Base-by-base conservation (phyloP, 2,329 filamentous ascomycete species). In the Penicillium freii region DNA sequence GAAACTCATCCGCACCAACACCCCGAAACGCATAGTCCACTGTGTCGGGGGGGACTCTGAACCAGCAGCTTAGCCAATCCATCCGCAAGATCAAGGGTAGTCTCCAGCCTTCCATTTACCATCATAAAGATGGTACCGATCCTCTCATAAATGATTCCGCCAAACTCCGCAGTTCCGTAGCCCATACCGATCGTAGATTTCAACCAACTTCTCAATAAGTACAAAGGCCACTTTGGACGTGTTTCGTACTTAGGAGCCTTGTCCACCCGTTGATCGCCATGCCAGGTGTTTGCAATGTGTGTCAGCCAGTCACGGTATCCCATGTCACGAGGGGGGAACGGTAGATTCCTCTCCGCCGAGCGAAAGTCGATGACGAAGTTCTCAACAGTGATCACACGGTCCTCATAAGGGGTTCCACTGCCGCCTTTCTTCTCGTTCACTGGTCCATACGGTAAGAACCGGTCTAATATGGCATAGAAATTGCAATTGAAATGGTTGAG, bases 151-250 rank as follows among this genome's bases (percentile, higher is more conserved):
- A 33, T 11, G 2, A 4, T 0, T 23, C 4, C 13, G 13, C 19
- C 44, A 31, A 23, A 5, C 23, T 23, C 23, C 23, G 23, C 23
- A 23, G 23, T 23, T 23, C 23, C 23, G 23, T 23, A 5, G 23
- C 23, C 1, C 4, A 23, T 5, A 23, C 23, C 5, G 23, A 3
- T 23, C 4, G 23, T 23, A 23, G 23, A 23, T 23, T 23, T 23
- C 27, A 45, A 5, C 11, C 6, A 31, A 1, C 1, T 0, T 31
- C 1, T 15, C 27, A 31, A 33, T 5, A 5, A 9, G 3, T 0
- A 1, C 29, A 47, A 23, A n/a, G 6, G 19, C 44, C 44, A 47
- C 13, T 17, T 4, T 4, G 29, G 44, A 7, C 13, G 44, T 23
- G 29, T 11, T 23, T 34, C 34, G 29, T 34, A 47, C 23, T 23